Base-by-base conservation (phyloP, 2,329 filamentous ascomycete genomes). In the Clarireedia monteithiana region DNA sequence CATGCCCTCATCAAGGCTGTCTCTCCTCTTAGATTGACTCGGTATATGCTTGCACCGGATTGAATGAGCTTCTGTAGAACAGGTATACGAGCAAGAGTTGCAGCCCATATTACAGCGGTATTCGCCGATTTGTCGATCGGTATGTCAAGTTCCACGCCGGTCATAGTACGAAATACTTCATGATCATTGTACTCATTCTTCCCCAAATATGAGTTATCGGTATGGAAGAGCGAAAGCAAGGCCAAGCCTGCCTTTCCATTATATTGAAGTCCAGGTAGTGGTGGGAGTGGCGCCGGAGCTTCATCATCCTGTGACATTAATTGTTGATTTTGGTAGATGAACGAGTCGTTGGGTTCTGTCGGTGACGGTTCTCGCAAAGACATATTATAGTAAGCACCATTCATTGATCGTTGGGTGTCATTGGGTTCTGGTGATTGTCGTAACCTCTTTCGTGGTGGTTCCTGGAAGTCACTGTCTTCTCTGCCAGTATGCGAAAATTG, bases 51-150 rank as follows among this genome's bases (percentile, higher is more conserved):
- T 1, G 92, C 91, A 1, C 94, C 94, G 48, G 87, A 86, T 5
- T 84, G 79, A 55, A 97, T 88, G 10, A 99, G 78, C 0, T 91
- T 81, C 53, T 88, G 84, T 56, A 97, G 77, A 5, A 99, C 77
- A 1, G 88, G 82, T 69, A 95, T 86, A 15, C 92, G 86, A 2
- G 91, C 91, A 48, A 99, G 77, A 4, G 94, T 96, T 5, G 94
- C 91, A 2, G 94, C 94, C 94, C 94, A 99, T 68, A 97, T 92
- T 42, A 99, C 76, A 2, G 91, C 91, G 17, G 91, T 97, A 67
- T 97, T 90, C 38, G 85, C 85, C 58, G 90, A 90, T 26, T 86
- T 81, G 67, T 99, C 94, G 56, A 99, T 89, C 1, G 94, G 92
- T 69, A 94, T 86, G 67, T 99, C 94, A 23, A 97, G 80, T 63